phyloP scores from a whole-genome alignment of 2,329 filamentous ascomycete species.

The Penicillium paneum region DNA sequence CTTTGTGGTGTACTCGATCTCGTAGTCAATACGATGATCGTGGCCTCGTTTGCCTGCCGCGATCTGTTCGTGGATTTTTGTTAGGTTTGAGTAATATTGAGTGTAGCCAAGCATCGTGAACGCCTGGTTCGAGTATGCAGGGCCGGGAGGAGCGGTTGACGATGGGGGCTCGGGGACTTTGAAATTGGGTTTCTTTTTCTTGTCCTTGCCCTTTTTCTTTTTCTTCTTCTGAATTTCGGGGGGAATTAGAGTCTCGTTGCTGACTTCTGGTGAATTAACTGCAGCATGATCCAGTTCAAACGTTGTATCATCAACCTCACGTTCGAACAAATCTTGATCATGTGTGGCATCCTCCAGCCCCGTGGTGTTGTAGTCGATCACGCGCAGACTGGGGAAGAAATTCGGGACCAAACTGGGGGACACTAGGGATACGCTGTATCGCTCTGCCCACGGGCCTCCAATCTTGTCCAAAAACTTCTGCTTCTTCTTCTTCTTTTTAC shows the following conservation, averaged over 20 bases:
- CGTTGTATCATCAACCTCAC: background rate
- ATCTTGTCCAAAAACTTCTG: constrained; percentile 62
- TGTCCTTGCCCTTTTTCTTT: constrained; percentile 48
- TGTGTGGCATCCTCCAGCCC: constrained; percentile 61
- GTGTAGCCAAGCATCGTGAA: constrained; percentile 76
- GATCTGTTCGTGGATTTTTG: constrained; percentile 74
- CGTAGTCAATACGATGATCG: constrained; percentile 59
- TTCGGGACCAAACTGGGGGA: constrained; percentile 88
- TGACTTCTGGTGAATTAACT: background rate
- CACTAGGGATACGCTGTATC: constrained; percentile 77
- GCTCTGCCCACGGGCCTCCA: constrained; percentile 77
- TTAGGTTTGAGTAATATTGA: constrained; percentile 95
- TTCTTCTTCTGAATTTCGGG: constrained; percentile 29
- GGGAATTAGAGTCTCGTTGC: background rate
- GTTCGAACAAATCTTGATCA: constrained; percentile 21
- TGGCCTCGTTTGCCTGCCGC: constrained; percentile 56
- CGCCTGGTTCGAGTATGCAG: constrained; percentile 82
- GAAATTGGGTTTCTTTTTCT: constrained; percentile 57
- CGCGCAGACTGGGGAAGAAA: constrained; percentile 82
- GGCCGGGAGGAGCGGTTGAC: constrained; percentile 70
- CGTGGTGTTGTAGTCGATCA: constrained; percentile 90
- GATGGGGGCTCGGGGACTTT: constrained; percentile 69
- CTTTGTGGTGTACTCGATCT: constrained; percentile 82
- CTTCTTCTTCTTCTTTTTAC: constrained; percentile 53
- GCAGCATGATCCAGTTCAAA: background rate